Evolutionary conservation across 116 monocot species (phyloP).

Genomic region (Cymodocea nodosa): DNA sequence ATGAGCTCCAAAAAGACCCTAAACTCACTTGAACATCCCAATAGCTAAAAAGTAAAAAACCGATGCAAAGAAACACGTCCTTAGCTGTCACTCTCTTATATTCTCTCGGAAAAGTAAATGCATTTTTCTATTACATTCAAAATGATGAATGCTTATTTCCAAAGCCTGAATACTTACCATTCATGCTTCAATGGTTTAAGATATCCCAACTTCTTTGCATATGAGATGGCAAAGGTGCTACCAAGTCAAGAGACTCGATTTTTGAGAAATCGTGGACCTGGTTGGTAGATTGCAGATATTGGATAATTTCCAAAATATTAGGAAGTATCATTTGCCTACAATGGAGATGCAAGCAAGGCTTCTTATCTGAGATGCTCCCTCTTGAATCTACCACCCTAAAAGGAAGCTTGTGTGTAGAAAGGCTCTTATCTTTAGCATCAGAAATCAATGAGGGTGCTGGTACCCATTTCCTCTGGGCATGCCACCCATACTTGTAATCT

Average conservation of each 20-base stretch:
- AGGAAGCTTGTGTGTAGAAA: constrained; percentile 19
- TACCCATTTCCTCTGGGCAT: constrained; percentile 43
- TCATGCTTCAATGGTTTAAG: constrained; percentile 5
- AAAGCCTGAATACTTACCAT: no score
- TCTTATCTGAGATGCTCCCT: constrained; percentile 38
- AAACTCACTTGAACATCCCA: no score
- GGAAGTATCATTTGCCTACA: constrained; percentile 83
- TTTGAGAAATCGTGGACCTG: constrained; percentile 23
- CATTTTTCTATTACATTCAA: no score
- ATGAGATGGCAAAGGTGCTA: constrained; percentile 63
- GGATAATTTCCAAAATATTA: constrained; percentile 36
- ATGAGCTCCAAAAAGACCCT: no score
- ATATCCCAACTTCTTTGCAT: constrained; percentile 76
- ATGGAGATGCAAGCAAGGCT: constrained; percentile 67
- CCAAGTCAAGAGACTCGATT: constrained; percentile 40
- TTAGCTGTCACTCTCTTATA: no score
- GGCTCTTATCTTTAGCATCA: constrained; percentile 1
- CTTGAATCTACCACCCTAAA: constrained; percentile 38
- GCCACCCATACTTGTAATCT: constrained; percentile 91
- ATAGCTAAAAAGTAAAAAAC: no score
- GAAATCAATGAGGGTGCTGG: constrained; percentile 11
- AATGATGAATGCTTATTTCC: no score
- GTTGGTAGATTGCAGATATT: constrained; percentile 13
- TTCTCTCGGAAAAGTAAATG: no score
- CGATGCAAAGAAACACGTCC: no score